These are phyloP conservation scores for Ramichloridium luteum DNA, from an alignment of 2,329 filamentous ascomycete species.

Conservation along the genomic window DNA sequence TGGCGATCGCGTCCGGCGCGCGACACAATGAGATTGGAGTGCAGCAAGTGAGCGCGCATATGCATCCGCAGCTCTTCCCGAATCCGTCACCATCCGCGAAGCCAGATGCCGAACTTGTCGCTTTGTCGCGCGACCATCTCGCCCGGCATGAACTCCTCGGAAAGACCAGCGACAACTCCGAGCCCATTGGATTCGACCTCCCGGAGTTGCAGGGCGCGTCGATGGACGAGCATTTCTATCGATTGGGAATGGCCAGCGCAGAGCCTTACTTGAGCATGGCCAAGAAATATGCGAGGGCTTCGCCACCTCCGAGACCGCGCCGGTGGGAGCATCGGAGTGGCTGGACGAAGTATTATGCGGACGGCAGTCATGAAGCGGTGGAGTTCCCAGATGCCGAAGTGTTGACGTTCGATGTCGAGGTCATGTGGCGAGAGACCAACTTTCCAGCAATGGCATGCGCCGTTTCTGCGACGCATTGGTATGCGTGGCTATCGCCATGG, in stretches of 20 bases:
- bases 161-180: conserved; percentile 66
- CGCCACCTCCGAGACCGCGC: conserved; percentile 47
- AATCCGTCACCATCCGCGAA: conserved; percentile 40
- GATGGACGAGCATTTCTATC: conserved; percentile 89
- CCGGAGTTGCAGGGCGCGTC: conserved; percentile 66
- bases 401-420: conserved; percentile 90
- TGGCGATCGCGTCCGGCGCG: conserved; percentile 37
- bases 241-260: conserved; percentile 71
- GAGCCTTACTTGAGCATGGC: conserved; percentile 70
- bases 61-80: conserved; percentile 72
- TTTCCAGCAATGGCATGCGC: conserved; percentile 97
- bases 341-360: conserved; percentile 82
- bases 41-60: conserved; percentile 76
- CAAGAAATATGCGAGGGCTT: conserved; percentile 56
- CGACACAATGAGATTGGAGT: conserved; percentile 89
- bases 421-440: conserved; percentile 84
- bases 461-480: conserved; percentile 81
- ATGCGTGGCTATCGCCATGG: conserved; percentile 96
- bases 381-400: conserved; percentile 67
- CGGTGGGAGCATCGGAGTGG: conserved; percentile 72
- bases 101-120: conserved; percentile 64
- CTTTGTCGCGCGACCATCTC: conserved; percentile 72
- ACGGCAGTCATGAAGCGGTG: conserved; percentile 61
- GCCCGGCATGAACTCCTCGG: conserved; percentile 74
- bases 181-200: conserved; percentile 74